Base-by-base conservation (phyloP, 1,139 yeast genomes). In the Hemisphaericaspora xylofermentans region DNA sequence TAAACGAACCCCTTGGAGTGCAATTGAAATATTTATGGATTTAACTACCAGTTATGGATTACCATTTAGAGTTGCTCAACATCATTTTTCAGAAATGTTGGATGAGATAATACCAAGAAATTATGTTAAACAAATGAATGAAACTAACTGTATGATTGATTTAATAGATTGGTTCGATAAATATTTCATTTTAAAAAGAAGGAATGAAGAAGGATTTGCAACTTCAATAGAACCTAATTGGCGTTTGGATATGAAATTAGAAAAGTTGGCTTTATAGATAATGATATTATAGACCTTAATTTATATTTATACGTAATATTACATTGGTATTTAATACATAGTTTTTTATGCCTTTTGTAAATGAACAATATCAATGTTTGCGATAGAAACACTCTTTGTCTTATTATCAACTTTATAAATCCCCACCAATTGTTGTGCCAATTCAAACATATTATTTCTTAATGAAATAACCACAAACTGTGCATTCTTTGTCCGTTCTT, bases 391-490 rank as follows among this genome's bases (percentile, higher is more conserved):
- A 57, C 96, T 86, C 60, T 75, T 77, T 3, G 98, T 89, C 91
- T 80, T 88, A 64, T 93, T 91, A 54, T 85, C 81, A 44, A 87
- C 93, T 64, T 94, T 94, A 70, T 91, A 94, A 47, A 94, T 89
- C 12, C 99, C 99, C 33, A 94, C 96, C 57, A 94, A 71, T 55
- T 89, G 94, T 52, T 88, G 85, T 1, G 98, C 94, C 51, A 93
- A 75, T 64, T 94, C 99, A 63, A 94, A 94, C 99, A 94, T 94
- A 60, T 94, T 93, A 63, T 93, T 93, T 61, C 98, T 78, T 54
- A 94, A 74, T 0, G 98, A 91, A 38, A 94, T 94, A 27, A 94
- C 98, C 56, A 94, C 82, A 56, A 94, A 94, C 58, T 94, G 99
- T 1, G 98, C 98, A 63, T 91, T 88, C 64, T 87, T 87, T 3